Conservation (phyloP, 2,329 filamentous ascomycete species). For the Setomelanomma holmii region DNA sequence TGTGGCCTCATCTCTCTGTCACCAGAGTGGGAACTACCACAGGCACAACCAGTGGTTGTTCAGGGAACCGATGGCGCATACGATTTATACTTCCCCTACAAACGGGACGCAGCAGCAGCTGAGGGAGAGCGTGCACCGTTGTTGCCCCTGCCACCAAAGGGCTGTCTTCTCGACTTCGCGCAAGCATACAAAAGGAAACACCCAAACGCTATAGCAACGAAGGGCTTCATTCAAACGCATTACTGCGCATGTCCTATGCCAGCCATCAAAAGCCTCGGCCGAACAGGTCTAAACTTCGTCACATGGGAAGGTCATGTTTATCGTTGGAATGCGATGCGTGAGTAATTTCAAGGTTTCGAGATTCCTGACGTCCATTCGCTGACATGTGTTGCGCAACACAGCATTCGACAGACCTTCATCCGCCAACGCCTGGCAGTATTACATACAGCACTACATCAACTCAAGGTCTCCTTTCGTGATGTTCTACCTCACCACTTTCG, state of each 20-base stretch:
- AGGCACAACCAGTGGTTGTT: conserved; percentile 29
- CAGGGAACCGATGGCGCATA: conserved; percentile 30
- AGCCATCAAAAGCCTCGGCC: conserved; percentile 27
- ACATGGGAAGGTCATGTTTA: conserved; percentile 41
- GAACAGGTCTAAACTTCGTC: conserved; percentile 27
- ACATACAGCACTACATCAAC: conserved; percentile 38
- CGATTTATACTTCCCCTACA: conserved; percentile 39
- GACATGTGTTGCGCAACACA: conserved; percentile 2
- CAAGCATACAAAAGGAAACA: conserved; percentile 22
- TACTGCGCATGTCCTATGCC: conserved; percentile 45
- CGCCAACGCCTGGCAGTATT: conserved; percentile 40
- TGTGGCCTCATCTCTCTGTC: conserved; percentile 29
- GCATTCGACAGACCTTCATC: conserved; percentile 40
- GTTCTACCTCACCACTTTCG: conserved; percentile 37
- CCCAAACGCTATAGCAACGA: conserved; percentile 31
- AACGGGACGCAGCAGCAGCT: conserved; percentile 8
- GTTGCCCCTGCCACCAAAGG: conserved; percentile 21
- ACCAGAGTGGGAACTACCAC: conserved; percentile 25
- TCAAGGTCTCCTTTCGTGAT: conserved; percentile 35
- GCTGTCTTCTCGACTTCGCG: conserved; percentile 29
- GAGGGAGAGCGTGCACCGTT: conserved; percentile 18
- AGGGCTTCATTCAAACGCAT: conserved; percentile 36
- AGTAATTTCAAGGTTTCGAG: background rate
- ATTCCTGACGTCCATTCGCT: background rate
- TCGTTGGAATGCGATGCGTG: conserved; percentile 41